Percentiles rank a stretch among this genome's conserved stretches.
phyloP scores from a whole-genome alignment of 495 filamentous ascomycete species.

The Podospora appendiculata region DNA sequence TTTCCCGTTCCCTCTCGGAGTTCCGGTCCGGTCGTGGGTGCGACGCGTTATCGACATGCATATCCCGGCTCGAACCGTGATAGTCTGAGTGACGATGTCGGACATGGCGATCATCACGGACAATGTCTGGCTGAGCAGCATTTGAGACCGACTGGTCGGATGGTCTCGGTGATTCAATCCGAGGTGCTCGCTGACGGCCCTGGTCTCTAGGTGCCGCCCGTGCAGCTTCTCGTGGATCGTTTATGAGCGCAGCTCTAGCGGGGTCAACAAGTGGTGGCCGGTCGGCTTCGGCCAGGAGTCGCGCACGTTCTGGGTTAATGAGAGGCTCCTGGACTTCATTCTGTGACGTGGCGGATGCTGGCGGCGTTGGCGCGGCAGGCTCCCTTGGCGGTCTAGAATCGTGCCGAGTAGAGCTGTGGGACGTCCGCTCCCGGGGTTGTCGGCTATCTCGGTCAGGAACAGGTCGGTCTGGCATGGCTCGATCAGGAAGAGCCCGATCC shows the following conservation, averaged over 20 bases:
- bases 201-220: slow-evolving; percentile 35
- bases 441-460: slow-evolving; percentile 24
- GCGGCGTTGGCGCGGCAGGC: slow-evolving; percentile 13
- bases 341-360: slow-evolving; percentile 22
- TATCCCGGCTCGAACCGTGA: slow-evolving; percentile 27
- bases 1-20: slow-evolving; percentile 19
- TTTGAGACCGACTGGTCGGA: slow-evolving; percentile 30
- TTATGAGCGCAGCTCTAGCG: slow-evolving; percentile 48
- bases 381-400: slow-evolving; percentile 29
- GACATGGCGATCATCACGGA: slow-evolving; percentile 38
- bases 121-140: slow-evolving; percentile 23
- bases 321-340: slow-evolving; percentile 30
- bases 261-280: slow-evolving; percentile 43
- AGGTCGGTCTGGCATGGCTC: no score
- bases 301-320: slow-evolving; percentile 37
- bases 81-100: slow-evolving; percentile 33
- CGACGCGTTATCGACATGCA: slow-evolving; percentile 19
- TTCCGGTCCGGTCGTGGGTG: slow-evolving; percentile 25
- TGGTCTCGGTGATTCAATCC: slow-evolving; percentile 45
- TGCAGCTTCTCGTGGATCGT: slow-evolving; percentile 25
- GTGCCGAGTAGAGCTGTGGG: slow-evolving; percentile 18
- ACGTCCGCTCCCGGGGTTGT: slow-evolving; percentile 24
- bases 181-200: slow-evolving; percentile 25
- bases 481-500: no score
- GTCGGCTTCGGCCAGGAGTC: slow-evolving; percentile 30